Evolutionary conservation across 106 monocot genomes (phyloP).

Genomic region (Dendrobium nobile): DNA sequence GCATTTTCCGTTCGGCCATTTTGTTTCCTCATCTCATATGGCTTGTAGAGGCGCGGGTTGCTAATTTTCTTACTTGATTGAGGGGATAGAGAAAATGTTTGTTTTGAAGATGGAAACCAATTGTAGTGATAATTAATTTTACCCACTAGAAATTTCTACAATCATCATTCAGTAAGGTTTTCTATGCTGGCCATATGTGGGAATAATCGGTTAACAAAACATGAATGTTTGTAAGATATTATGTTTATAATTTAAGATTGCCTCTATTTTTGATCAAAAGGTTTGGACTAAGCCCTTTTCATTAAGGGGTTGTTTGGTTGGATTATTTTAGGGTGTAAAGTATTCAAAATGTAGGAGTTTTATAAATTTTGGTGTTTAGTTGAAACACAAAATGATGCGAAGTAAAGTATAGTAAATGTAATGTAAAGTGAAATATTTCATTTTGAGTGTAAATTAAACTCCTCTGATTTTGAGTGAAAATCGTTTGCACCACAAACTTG

Average conservation of each 20-base stretch:
- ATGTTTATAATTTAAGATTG: not conserved
- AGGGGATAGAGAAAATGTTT: not conserved
- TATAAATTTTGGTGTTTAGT: too few relatives aligned
- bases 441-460: too few relatives aligned
- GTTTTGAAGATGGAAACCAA: not conserved
- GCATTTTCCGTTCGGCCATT: not conserved
- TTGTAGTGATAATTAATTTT: not conserved
- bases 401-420: too few relatives aligned
- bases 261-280: not conserved
- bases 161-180: not conserved
- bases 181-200: not conserved
- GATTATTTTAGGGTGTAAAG: too few relatives aligned
- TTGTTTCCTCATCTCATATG: not conserved
- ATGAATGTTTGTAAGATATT: not conserved
- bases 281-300: not conserved
- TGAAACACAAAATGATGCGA: too few relatives aligned
- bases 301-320: not conserved
- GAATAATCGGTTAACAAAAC: not conserved
- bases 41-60: not conserved
- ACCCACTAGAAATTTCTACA: not conserved
- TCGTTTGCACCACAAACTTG: too few relatives aligned
- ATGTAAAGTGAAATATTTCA: too few relatives aligned
- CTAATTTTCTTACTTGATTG: not conserved
- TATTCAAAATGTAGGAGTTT: too few relatives aligned
- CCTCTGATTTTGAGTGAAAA: too few relatives aligned